Percentiles rank a stretch among this genome's conserved stretches.
Conservation (phyloP, 208 protist species). For the Crithidia expoeki region DNA sequence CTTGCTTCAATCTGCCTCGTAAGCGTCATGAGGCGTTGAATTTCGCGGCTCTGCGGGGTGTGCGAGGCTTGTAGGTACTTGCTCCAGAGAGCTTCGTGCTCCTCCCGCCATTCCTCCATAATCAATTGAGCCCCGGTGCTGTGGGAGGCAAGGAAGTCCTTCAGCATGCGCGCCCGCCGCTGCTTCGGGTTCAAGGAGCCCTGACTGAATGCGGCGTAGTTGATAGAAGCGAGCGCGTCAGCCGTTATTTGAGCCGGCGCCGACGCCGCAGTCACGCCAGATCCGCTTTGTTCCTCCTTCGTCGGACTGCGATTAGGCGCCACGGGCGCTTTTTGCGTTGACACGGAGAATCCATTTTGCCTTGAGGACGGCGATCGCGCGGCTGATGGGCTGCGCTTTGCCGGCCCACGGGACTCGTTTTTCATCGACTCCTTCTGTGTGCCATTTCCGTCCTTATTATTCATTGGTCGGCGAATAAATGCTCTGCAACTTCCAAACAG, state of each 20-base stretch:
- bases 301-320: neutral
- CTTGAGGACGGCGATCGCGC: neutral
- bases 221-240: slow-evolving; percentile 38
- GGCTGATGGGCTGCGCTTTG: neutral
- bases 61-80: slow-evolving; percentile 40
- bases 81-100: slow-evolving; percentile 31
- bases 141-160: slow-evolving; percentile 40
- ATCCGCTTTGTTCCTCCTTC: neutral
- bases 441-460: no score
- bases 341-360: neutral
- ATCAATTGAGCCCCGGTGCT: slow-evolving; percentile 22
- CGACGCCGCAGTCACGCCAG: neutral
- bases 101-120: slow-evolving; percentile 25
- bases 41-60: slow-evolving; percentile 41
- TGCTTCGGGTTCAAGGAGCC: slow-evolving; percentile 29
- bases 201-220: slow-evolving; percentile 31
- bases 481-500: no score
- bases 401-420: neutral
- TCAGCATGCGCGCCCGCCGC: slow-evolving; percentile 31
- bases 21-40: slow-evolving; percentile 36
- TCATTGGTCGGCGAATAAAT: no score
- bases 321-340: neutral
- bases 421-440: neutral
- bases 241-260: slow-evolving; percentile 11
- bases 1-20: slow-evolving; percentile 21